These are phyloP conservation scores for Colletotrichum sp. DNA, from an alignment of 2,329 filamentous ascomycete species.

Conservation along the genomic window DNA sequence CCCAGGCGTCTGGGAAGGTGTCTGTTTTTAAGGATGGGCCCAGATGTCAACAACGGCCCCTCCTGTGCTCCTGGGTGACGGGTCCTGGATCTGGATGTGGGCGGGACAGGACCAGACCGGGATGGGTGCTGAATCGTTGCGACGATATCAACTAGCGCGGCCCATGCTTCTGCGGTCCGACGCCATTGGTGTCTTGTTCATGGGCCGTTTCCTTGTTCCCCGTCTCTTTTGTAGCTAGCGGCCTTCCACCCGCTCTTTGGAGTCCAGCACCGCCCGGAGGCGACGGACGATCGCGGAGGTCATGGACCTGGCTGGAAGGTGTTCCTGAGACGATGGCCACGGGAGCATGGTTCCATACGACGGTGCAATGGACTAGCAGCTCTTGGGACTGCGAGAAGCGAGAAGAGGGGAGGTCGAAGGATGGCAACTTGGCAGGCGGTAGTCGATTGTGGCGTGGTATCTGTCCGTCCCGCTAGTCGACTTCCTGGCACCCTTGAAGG, in stretches of 20 bases:
- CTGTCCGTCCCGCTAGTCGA: background rate
- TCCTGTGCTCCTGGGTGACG: background rate
- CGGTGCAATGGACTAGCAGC: background rate
- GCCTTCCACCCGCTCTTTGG: background rate
- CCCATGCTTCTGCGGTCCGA: background rate
- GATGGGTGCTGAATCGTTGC: constrained; percentile 8
- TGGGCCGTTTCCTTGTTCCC: background rate
- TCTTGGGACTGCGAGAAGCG: background rate
- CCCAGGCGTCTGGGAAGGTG: background rate
- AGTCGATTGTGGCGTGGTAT: background rate
- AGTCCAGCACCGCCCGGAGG: background rate
- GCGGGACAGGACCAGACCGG: background rate
- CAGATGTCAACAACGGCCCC: background rate
- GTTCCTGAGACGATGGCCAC: background rate
- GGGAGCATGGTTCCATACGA: background rate
- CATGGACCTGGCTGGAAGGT: background rate
- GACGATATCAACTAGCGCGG: constrained; percentile 12
- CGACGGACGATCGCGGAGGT: background rate
- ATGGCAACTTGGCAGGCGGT: background rate
- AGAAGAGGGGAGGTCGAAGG: background rate
- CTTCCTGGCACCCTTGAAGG: background rate
- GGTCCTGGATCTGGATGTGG: background rate
- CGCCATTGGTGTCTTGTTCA: background rate
- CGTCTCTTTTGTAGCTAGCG: background rate
- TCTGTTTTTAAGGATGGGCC: background rate